phyloP scores from a whole-genome alignment of 352 stramenopile genomes.

The Phytophthora sansomeana region DNA sequence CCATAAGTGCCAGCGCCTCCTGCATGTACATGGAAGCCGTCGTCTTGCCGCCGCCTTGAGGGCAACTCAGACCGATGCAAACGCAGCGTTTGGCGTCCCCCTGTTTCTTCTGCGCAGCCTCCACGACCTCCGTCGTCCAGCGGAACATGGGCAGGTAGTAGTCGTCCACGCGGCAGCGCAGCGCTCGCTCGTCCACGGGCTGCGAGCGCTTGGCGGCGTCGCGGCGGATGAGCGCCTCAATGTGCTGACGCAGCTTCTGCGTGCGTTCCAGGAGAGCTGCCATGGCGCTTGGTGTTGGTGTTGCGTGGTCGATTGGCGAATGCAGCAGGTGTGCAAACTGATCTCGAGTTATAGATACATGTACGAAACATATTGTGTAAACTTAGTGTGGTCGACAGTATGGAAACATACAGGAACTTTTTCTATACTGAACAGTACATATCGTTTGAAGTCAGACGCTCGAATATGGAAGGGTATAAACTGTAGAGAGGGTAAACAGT shows the following conservation, averaged over 20 bases:
- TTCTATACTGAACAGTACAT: too few species aligned
- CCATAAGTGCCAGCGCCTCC: slow-evolving; percentile 56
- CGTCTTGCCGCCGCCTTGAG: slow-evolving; percentile 88
- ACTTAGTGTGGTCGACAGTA: too few species aligned
- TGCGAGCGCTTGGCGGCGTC: slow-evolving; percentile 37
- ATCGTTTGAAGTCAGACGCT: too few species aligned
- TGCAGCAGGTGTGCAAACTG: background rate
- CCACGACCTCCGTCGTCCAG: slow-evolving; percentile 70
- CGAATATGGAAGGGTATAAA: too few species aligned
- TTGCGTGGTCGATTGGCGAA: slow-evolving; percentile 11
- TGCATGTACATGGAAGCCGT: slow-evolving; percentile 80
- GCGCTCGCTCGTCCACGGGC: slow-evolving; percentile 48
- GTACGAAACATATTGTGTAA: background rate
- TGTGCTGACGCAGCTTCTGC: slow-evolving; percentile 48
- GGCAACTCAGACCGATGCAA: slow-evolving; percentile 83
- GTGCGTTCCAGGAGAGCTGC: slow-evolving; percentile 32
- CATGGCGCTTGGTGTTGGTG: slow-evolving; percentile 14
- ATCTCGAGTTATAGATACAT: slow-evolving; percentile 4
- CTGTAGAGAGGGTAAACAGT: too few species aligned
- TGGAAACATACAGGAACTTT: too few species aligned
- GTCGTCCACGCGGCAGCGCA: slow-evolving; percentile 64
- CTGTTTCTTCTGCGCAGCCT: slow-evolving; percentile 39
- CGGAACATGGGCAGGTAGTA: slow-evolving; percentile 84
- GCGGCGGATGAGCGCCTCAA: slow-evolving; percentile 64
- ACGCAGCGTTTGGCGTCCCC: slow-evolving; percentile 48